phyloP scores from a whole-genome alignment of 495 filamentous ascomycete genomes.

The Penicilliopsis zonata region DNA sequence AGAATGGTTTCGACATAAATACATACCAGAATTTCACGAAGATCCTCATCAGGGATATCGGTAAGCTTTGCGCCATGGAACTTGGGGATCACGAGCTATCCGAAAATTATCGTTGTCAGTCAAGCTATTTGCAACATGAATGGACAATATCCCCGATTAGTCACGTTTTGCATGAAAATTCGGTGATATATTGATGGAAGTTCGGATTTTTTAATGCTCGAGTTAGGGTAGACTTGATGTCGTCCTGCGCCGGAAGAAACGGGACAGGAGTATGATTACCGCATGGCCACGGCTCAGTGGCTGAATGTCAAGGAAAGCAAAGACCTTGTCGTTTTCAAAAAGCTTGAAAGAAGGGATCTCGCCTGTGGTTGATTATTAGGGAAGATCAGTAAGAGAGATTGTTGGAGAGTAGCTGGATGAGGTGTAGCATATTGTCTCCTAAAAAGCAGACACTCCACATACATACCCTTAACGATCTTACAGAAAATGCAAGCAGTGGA shows the following conservation, averaged over 20 bases:
- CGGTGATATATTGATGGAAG: too few species aligned
- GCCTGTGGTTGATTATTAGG: constrained; percentile 39
- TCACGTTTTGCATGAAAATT: too few species aligned
- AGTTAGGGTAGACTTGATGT: too few species aligned
- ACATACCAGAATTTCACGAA: constrained; percentile 70
- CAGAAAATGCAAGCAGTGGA: constrained; percentile 85
- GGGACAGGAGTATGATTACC: constrained; percentile 25
- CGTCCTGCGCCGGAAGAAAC: too few species aligned
- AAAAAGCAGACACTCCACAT: too few species aligned
- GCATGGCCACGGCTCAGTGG: constrained; percentile 77
- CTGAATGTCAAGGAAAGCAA: constrained; percentile 94
- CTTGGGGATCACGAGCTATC: constrained; percentile 91
- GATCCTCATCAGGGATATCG: constrained; percentile 84
- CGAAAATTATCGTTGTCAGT: too few species aligned
- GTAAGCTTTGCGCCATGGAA: constrained; percentile 84
- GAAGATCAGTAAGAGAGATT: not conserved
- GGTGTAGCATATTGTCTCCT: too few species aligned
- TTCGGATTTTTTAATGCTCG: too few species aligned
- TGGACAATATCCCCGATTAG: too few species aligned
- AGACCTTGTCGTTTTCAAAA: constrained; percentile 82
- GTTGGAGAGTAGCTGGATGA: too few species aligned
- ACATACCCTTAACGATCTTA: constrained; percentile 87
- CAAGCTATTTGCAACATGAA: too few species aligned
- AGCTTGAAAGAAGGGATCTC: constrained; percentile 95
- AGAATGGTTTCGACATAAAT: not conserved